These are phyloP conservation scores for Suhomyces vadensis DNA, from an alignment of 805 yeast genomes.

Conservation along the genomic window DNA sequence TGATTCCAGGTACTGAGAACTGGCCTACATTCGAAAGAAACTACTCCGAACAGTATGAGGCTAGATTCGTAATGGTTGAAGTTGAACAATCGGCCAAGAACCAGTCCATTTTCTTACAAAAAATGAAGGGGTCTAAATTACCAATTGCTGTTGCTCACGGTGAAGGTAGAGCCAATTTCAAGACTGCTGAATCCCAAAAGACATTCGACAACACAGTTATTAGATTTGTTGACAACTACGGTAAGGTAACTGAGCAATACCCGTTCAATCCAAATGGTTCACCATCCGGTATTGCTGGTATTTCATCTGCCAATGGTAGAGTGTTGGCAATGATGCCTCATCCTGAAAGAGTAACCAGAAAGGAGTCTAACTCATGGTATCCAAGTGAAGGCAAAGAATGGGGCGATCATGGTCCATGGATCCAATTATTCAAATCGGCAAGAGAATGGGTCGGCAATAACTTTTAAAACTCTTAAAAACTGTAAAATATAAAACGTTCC, in stretches of 20 bases:
- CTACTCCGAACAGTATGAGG: constrained; percentile 92
- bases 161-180: constrained; percentile 88
- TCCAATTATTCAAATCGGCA: constrained; percentile 86
- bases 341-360: constrained; percentile 91
- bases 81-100: constrained; percentile 51
- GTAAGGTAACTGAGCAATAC: constrained; percentile 74
- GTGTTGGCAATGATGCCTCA: constrained; percentile 99
- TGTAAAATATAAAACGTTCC: neutral
- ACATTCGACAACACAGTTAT: constrained; percentile 60
- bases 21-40: constrained; percentile 98
- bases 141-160: constrained; percentile 99
- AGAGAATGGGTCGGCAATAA: constrained; percentile 82
- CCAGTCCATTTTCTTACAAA: constrained; percentile 71
- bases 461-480: no score
- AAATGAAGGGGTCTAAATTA: constrained; percentile 89
- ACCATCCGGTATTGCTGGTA: constrained; percentile 89
- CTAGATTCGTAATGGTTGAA: constrained; percentile 88
- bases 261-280: constrained; percentile 98
- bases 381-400: constrained; percentile 65
- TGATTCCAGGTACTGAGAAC: constrained; percentile 90
- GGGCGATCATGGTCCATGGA: constrained; percentile 94
- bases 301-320: constrained; percentile 86
- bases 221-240: constrained; percentile 89
- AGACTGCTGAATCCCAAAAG: constrained; percentile 40
- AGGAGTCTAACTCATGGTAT: constrained; percentile 89